phyloP scores from a whole-genome alignment of 768 basidiomycete genomes.

The Russula olivacea region DNA sequence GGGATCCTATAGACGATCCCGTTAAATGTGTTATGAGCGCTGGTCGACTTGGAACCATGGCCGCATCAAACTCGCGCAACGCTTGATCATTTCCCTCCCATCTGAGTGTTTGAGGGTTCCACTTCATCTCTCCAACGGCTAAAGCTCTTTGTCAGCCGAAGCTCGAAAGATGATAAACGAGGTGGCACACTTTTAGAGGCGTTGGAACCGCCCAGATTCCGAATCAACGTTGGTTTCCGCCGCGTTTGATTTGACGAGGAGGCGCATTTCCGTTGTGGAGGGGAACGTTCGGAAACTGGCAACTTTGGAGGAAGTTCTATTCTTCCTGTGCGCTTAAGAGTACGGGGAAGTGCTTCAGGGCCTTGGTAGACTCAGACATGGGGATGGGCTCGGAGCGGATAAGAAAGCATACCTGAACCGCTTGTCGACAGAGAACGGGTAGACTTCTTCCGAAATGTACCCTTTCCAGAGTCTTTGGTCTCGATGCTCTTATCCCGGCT shows the following conservation, averaged over 20 bases:
- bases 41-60: slow-evolving; percentile 78
- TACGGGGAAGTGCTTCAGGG: slow-evolving; percentile 16
- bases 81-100: slow-evolving; percentile 98
- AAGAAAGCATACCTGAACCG: slow-evolving; percentile 30
- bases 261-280: slow-evolving; percentile 48
- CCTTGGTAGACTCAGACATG: slow-evolving; percentile 23
- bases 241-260: slow-evolving; percentile 46
- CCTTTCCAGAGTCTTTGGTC: slow-evolving; percentile 43
- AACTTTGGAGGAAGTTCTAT: slow-evolving; percentile 47
- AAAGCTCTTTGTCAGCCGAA: slow-evolving; percentile 15
- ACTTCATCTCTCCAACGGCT: slow-evolving; percentile 97
- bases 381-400: slow-evolving; percentile 28
- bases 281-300: slow-evolving; percentile 26
- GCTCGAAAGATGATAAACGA: slow-evolving; percentile 18
- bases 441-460: slow-evolving; percentile 52
- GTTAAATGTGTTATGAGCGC: slow-evolving; percentile 94
- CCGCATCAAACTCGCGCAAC: slow-evolving; percentile 82
- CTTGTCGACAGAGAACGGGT: slow-evolving; percentile 42
- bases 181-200: slow-evolving; percentile 63
- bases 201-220: slow-evolving; percentile 63
- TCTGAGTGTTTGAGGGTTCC: slow-evolving; percentile 83
- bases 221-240: slow-evolving; percentile 83
- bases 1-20: slow-evolving; percentile 79
- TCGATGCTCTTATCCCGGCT: slow-evolving; percentile 40
- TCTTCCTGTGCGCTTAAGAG: slow-evolving; percentile 50